Conservation (phyloP, 2,329 filamentous ascomycete species). For the Penicillium griseofulvum region DNA sequence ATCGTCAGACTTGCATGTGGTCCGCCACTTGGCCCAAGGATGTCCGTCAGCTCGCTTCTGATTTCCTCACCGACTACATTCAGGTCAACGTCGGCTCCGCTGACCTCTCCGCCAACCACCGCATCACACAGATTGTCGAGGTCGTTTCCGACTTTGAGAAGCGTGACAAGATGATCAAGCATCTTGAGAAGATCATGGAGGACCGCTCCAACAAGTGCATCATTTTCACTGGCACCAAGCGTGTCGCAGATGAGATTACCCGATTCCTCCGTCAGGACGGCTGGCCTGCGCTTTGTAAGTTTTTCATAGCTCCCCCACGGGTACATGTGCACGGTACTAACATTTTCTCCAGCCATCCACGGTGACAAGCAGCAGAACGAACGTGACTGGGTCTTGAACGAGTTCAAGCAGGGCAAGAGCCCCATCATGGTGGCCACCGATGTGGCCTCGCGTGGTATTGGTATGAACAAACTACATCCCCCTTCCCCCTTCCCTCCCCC, state of each 20-base stretch:
- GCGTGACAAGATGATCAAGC: constrained; percentile 95
- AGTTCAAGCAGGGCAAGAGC: constrained; percentile 99
- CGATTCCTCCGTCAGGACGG: constrained; percentile 96
- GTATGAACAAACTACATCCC: constrained; percentile 77
- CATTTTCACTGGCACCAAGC: constrained; percentile 83
- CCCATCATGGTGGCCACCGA: constrained; percentile 99
- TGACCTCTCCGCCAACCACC: constrained; percentile 94
- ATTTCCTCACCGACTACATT: constrained; percentile 94
- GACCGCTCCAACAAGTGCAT: constrained; percentile 92
- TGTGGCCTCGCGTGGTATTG: constrained; percentile 99
- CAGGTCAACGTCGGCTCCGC: constrained; percentile 98
- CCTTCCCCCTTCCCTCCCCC: constrained; percentile 36
- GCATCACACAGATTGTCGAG: constrained; percentile 96
- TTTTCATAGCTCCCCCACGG: not conserved
- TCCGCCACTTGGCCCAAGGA: constrained; percentile 99
- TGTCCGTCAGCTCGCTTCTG: constrained; percentile 83
- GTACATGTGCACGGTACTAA: constrained; percentile 36
- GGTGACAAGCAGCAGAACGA: constrained; percentile 99
- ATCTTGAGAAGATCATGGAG: constrained; percentile 97
- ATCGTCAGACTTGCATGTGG: constrained; percentile 99
- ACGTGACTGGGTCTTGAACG: constrained; percentile 98
- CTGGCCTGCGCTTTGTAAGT: constrained; percentile 93
- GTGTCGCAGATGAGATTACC: constrained; percentile 96
- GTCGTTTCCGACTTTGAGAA: constrained; percentile 96
- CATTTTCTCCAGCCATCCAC: constrained; percentile 70